Evolutionary conservation across 2,329 filamentous ascomycete genomes (phyloP).

Genomic region (Neospermospora avenae): DNA sequence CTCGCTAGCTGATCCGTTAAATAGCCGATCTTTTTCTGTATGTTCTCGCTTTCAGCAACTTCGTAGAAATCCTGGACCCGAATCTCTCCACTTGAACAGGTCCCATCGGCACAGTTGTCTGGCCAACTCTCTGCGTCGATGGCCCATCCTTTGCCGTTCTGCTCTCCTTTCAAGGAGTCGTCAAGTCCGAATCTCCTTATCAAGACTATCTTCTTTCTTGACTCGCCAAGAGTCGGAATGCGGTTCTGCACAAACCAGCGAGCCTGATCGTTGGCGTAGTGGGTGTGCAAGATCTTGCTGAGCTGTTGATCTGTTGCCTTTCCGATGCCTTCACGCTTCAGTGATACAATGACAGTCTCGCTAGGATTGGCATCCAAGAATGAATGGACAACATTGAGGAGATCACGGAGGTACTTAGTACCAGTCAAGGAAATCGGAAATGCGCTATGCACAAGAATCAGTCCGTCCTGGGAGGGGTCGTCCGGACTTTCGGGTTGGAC

Average conservation of each 20-base stretch:
- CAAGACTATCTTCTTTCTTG: slow-evolving; percentile 78
- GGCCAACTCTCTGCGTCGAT: slow-evolving; percentile 71
- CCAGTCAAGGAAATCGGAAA: slow-evolving; percentile 87
- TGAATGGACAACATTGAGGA: slow-evolving; percentile 66
- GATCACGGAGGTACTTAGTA: slow-evolving; percentile 70
- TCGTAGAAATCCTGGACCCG: slow-evolving; percentile 96
- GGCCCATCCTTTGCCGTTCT: slow-evolving; percentile 51
- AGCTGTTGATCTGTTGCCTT: slow-evolving; percentile 76
- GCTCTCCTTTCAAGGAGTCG: slow-evolving; percentile 48
- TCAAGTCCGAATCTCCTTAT: slow-evolving; percentile 75
- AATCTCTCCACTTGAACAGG: slow-evolving; percentile 66
- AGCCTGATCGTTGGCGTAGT: slow-evolving; percentile 60
- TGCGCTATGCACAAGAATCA: slow-evolving; percentile 82
- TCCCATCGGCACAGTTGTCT: slow-evolving; percentile 80
- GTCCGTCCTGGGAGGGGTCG: slow-evolving; percentile 57
- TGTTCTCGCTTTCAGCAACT: slow-evolving; percentile 69
- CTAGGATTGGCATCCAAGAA: slow-evolving; percentile 77
- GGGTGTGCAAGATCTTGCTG: slow-evolving; percentile 65
- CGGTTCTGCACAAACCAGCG: slow-evolving; percentile 77
- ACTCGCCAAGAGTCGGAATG: slow-evolving; percentile 75
- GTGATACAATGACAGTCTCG: slow-evolving; percentile 79
- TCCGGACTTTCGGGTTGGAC: slow-evolving; percentile 63
- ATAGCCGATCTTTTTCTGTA: slow-evolving; percentile 75
- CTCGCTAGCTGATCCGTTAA: slow-evolving; percentile 74
- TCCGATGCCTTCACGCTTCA: slow-evolving; percentile 90